A percentile compares a stretch with the other conserved stretches of the same genome.
Conservation (phyloP, 331 rosid species). For the Pyracantha coccinea region DNA sequence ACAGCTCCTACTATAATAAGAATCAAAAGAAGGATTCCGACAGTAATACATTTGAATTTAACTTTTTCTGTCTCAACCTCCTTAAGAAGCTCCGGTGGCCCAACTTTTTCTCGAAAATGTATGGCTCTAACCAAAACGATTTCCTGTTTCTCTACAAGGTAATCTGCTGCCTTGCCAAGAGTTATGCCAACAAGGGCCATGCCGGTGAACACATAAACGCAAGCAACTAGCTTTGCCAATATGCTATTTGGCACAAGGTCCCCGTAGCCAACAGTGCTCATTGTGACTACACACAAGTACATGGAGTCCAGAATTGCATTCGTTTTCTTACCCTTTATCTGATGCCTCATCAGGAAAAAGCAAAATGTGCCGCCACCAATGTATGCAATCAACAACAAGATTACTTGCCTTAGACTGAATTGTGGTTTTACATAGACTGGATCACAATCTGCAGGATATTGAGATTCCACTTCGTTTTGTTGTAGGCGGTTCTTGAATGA, state of each 20-base stretch:
- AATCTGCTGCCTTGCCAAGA: conserved; percentile 76
- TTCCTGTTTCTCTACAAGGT: conserved; percentile 74
- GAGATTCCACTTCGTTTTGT: conserved; percentile 12
- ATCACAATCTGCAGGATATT: conserved; percentile 5
- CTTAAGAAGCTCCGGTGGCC: conserved; percentile 27
- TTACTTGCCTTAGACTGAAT: conserved; percentile 35
- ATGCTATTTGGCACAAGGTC: conserved; percentile 69
- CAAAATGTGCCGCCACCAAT: conserved; percentile 62
- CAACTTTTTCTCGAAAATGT: conserved; percentile 14
- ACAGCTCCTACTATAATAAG: conserved; percentile 43
- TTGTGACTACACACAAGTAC: conserved; percentile 80
- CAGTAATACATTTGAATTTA: conserved; percentile 45
- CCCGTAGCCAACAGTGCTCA: conserved; percentile 93
- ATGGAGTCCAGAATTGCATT: conserved; percentile 57
- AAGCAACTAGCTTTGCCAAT: conserved; percentile 63
- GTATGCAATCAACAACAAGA: conserved; percentile 31
- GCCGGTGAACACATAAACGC: conserved; percentile 64
- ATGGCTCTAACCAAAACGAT: conserved; percentile 44
- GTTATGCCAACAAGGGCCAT: conserved; percentile 59
- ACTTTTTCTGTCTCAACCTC: conserved; percentile 40
- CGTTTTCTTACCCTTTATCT: conserved; percentile 52
- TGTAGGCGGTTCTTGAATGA: conserved; percentile 15
- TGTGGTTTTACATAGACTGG: conserved; percentile 15
- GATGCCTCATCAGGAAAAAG: conserved; percentile 54
- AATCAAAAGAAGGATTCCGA: conserved; percentile 26